phyloP scores from a whole-genome alignment of 352 stramenopile genomes.

The Pythium myriotylum region DNA sequence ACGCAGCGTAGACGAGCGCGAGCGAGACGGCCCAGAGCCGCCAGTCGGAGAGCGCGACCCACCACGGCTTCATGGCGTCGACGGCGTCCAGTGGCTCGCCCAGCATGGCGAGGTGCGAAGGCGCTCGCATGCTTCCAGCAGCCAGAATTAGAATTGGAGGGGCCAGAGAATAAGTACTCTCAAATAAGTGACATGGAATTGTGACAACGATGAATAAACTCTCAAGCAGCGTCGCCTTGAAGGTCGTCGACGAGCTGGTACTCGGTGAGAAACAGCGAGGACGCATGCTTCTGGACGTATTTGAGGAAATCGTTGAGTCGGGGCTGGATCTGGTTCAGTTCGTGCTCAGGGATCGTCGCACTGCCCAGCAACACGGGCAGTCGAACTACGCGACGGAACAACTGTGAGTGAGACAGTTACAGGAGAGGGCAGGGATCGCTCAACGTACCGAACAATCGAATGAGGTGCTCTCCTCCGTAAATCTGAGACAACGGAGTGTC shows the following conservation, averaged over 20 bases:
- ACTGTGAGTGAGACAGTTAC: background rate
- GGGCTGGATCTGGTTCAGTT: slow-evolving; percentile 66
- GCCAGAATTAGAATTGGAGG: too few species aligned
- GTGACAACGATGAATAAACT: slow-evolving; percentile 9
- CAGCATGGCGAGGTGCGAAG: background rate
- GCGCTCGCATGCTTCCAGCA: slow-evolving; percentile 15
- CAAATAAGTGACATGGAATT: slow-evolving; percentile 14
- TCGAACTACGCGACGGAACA: slow-evolving; percentile 46
- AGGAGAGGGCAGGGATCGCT: background rate
- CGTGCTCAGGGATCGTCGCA: slow-evolving; percentile 57
- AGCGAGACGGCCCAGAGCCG: slow-evolving; percentile 34
- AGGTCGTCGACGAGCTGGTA: slow-evolving; percentile 64
- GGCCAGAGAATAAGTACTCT: background rate
- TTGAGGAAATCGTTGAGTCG: slow-evolving; percentile 86
- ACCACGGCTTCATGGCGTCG: slow-evolving; percentile 29
- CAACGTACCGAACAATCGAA: slow-evolving; percentile 88
- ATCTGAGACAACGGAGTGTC: slow-evolving; percentile 83
- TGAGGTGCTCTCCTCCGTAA: slow-evolving; percentile 91
- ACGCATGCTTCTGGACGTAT: slow-evolving; percentile 79
- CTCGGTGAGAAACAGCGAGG: slow-evolving; percentile 68
- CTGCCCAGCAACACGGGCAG: slow-evolving; percentile 74
- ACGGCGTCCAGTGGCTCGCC: slow-evolving; percentile 12
- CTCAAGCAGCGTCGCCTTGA: slow-evolving; percentile 38
- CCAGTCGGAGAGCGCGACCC: slow-evolving; percentile 26
- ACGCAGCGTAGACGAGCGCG: slow-evolving; percentile 71